These are phyloP conservation scores for Aphanocladium album DNA, from an alignment of 2,329 filamentous ascomycete genomes.

Conservation along the genomic window DNA sequence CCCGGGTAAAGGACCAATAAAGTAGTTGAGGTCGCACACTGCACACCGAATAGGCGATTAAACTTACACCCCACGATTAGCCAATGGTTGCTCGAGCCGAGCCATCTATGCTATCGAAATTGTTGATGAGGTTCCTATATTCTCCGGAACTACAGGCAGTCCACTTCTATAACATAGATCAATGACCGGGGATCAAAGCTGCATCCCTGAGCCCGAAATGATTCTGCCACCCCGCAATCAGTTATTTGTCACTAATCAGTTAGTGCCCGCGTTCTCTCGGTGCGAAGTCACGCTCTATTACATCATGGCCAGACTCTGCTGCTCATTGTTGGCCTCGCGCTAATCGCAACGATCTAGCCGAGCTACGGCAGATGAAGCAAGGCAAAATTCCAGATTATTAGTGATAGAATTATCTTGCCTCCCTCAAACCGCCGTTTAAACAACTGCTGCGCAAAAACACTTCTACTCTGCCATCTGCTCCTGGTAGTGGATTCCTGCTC, in stretches of 20 bases:
- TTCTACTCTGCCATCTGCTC: neutral
- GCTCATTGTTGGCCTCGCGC: neutral
- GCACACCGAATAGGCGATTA: too few species aligned
- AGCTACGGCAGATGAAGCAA: neutral
- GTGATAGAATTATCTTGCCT: neutral
- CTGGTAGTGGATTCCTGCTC: neutral
- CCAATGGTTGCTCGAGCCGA: too few species aligned
- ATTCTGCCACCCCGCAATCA: too few species aligned
- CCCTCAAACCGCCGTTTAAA: neutral
- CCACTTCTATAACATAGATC: too few species aligned
- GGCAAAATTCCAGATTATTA: neutral
- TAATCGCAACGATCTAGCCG: neutral
- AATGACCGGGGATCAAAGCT: too few species aligned
- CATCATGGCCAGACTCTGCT: neutral
- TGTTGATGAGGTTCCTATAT: too few species aligned
- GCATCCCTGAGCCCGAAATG: too few species aligned
- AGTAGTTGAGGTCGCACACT: too few species aligned
- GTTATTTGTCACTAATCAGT: neutral
- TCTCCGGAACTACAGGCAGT: too few species aligned
- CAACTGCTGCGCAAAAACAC: neutral
- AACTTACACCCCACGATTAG: too few species aligned
- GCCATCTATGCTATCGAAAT: too few species aligned
- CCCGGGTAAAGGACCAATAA: too few species aligned
- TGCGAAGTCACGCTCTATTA: neutral
- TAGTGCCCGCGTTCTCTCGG: neutral